phyloP scores from a whole-genome alignment of 768 basidiomycete species.

The Postia placenta region DNA sequence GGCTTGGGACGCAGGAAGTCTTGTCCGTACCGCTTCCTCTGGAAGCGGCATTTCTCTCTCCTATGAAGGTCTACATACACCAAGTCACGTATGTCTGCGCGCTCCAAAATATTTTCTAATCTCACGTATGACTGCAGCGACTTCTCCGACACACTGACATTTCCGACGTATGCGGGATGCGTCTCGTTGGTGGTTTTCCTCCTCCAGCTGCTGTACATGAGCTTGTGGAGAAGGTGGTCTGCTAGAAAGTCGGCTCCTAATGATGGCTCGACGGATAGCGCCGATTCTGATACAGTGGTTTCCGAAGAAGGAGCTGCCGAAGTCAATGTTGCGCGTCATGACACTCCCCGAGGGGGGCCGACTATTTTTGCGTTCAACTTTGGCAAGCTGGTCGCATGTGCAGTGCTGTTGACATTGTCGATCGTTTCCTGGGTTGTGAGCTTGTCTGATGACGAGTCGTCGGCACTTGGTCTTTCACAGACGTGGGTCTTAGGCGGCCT shows the following conservation, averaged over 20 bases:
- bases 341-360: conserved; percentile 29
- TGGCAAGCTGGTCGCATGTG: conserved; percentile 36
- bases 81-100: no score
- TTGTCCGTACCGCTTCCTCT: no score
- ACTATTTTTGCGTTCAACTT: conserved; percentile 43
- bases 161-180: neutral
- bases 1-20: no score
- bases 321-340: neutral
- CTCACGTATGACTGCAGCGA: no score
- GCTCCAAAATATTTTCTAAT: no score
- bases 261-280: neutral
- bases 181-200: neutral
- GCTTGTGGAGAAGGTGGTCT: neutral
- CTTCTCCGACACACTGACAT: neutral
- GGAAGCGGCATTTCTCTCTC: no score
- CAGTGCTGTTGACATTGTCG: conserved; percentile 44
- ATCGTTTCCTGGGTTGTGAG: conserved; percentile 35
- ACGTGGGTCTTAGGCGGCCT: conserved; percentile 9
- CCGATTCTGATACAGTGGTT: neutral
- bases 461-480: conserved; percentile 21
- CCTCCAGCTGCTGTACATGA: neutral
- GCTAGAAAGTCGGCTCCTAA: neutral
- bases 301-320: no score
- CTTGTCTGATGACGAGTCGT: conserved; percentile 19
- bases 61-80: no score